Percentiles rank a stretch among this genome's conserved stretches.
Conservation (phyloP, 331 rosid species). For the Quercus lobata region DNA sequence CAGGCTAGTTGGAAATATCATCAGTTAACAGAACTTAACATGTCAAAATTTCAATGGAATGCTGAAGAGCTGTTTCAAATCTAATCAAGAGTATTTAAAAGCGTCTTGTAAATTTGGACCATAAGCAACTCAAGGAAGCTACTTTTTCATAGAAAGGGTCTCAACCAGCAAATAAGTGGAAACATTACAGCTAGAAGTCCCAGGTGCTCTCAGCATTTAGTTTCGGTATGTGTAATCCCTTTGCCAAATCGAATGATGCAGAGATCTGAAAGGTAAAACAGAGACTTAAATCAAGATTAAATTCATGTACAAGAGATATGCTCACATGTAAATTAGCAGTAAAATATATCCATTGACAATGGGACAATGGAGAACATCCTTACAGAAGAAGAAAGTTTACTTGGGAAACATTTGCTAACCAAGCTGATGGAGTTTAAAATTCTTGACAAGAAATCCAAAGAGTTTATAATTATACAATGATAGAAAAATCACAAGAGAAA, state of each 20-base stretch:
- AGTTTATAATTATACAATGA: too few relatives aligned
- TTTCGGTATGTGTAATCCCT: constrained; percentile 17
- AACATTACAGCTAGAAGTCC: constrained; percentile 10
- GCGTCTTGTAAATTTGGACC: background rate
- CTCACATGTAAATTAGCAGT: background rate
- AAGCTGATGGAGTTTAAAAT: background rate
- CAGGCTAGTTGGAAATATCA: background rate
- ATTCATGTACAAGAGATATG: background rate
- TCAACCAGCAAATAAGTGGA: background rate
- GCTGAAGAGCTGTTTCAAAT: background rate
- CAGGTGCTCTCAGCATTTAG: constrained; percentile 22
- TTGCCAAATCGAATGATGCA: constrained; percentile 7
- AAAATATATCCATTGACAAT: too few relatives aligned
- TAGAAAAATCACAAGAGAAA: too few relatives aligned
- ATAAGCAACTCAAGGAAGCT: background rate
- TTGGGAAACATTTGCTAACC: background rate
- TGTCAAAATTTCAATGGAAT: too few relatives aligned
- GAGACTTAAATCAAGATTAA: background rate
- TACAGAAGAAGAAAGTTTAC: background rate
- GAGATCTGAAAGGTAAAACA: constrained; percentile 2
- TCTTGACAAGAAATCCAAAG: too few relatives aligned
- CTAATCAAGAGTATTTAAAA: background rate
- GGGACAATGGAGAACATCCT: too few relatives aligned
- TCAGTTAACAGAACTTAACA: too few relatives aligned
- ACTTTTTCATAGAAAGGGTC: background rate